Percentiles rank a stretch among this genome's conserved stretches.
Evolutionary conservation across 2,329 filamentous ascomycete species (phyloP).

Genomic region (Fusarium caatingaense): DNA sequence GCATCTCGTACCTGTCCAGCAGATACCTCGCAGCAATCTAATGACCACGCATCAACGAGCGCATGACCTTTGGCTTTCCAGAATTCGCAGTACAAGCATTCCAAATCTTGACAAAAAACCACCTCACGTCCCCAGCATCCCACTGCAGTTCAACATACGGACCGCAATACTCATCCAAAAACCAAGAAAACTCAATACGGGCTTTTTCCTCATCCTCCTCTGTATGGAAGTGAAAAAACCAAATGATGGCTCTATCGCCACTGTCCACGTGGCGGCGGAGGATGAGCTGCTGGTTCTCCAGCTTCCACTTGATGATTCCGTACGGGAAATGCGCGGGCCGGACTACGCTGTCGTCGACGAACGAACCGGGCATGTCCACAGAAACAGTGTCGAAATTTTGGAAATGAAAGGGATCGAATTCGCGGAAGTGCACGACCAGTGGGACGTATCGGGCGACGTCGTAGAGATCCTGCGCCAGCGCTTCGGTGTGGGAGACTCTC

Average conservation of each 20-base stretch:
- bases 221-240: not conserved
- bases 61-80: not conserved
- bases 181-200: not conserved
- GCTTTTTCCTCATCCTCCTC: not conserved
- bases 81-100: not conserved
- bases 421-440: not conserved
- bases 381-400: not conserved
- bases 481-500: not conserved
- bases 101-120: not conserved
- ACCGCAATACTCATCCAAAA: not conserved
- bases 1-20: not conserved
- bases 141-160: not conserved
- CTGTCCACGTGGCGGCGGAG: not conserved
- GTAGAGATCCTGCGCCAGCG: not conserved
- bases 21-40: not conserved
- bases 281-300: not conserved
- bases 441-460: fast-evolving
- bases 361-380: not conserved
- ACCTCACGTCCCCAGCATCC: not conserved
- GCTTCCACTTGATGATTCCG: not conserved
- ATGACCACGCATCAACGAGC: not conserved
- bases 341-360: not conserved
- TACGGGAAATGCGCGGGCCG: not conserved
- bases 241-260: not conserved
- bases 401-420: not conserved